Conservation (phyloP, 2,329 filamentous ascomycete species). For the Trichoderma oligosporum region DNA sequence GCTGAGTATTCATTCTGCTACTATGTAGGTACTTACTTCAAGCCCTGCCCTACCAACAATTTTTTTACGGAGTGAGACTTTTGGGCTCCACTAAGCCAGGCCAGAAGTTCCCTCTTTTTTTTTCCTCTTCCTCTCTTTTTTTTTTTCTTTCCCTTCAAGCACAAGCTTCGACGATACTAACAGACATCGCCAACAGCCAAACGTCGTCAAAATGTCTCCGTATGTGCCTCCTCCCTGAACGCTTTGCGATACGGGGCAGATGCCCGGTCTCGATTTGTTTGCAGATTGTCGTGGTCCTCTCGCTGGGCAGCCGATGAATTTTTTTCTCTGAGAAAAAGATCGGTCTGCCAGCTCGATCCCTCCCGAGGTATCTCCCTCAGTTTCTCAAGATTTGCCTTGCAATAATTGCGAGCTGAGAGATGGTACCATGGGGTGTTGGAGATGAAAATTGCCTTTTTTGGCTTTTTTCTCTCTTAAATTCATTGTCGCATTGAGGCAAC, state of each 20-base stretch:
- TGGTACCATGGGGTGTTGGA: constrained; percentile 68
- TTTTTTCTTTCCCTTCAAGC: constrained; percentile 23
- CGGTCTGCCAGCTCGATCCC: constrained; percentile 71
- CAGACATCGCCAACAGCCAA: constrained; percentile 38
- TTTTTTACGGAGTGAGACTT: constrained; percentile 11
- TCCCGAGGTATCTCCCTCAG: constrained; percentile 61
- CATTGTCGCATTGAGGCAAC: constrained; percentile 54
- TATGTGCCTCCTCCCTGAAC: constrained; percentile 46
- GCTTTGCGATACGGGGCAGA: constrained; percentile 33
- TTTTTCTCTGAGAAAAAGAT: constrained; percentile 27
- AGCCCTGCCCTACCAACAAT: constrained; percentile 35
- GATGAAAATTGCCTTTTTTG: constrained; percentile 54
- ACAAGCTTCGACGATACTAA: constrained; percentile 36
- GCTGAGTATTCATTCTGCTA: too few relatives aligned
- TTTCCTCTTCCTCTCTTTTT: background rate
- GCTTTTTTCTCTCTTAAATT: constrained; percentile 72
- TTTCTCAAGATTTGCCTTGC: constrained; percentile 39
- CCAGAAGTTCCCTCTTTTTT: constrained; percentile 6
- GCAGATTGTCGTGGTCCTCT: constrained; percentile 82
- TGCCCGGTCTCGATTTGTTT: constrained; percentile 50
- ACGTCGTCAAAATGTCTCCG: constrained; percentile 49
- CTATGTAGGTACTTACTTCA: too few relatives aligned
- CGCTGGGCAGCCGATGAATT: constrained; percentile 57
- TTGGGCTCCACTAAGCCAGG: constrained; percentile 5
- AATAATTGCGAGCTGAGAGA: constrained; percentile 53